Base-by-base conservation (phyloP, 2,329 filamentous ascomycete genomes). In the Dactylonectria estremocensis region DNA sequence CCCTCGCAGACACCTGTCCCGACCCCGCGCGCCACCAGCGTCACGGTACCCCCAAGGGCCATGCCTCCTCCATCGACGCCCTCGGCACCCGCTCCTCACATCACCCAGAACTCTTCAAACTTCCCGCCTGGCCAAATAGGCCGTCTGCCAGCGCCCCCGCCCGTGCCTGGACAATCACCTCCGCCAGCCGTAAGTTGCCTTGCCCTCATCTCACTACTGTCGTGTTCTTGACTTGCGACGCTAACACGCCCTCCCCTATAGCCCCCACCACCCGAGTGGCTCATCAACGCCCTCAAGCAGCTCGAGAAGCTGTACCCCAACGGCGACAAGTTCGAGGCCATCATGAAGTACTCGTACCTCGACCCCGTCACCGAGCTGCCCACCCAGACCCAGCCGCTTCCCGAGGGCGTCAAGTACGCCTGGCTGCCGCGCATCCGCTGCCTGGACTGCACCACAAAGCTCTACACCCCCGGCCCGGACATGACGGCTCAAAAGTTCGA, bases 391-490 rank as follows among this genome's bases (percentile, higher is more conserved):
- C 84, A 87, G 50, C 84, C 86, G 16, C 83, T 87, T 9, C 91
- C 88, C 61, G 84, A 87, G 68, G 89, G 92, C 69, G 85, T 94
- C 68, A 93, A 92, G 76, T 94, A 92, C 74, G 93, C 93, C 82
- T 98, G 92, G 81, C 86, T 97, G 56, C 96, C 96, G 9, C 88
- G 96, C 57, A 98, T 99, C 70, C 89, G 94, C 66, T 99, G 96
- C 80, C 89, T 92, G 53, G 96, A 99, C 80, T 98, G 96, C 79
- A 94, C 94, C 0, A 94, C 94, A 33, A 98, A 98, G 81, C 85
- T 97, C 11, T 99, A 99, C 81, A 97, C 95, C 0, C 94, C 95
- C 0, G 93, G 95, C 0, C 94, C 95, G 0, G 94, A 92, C 24
- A 92, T 89, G 79, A 95, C 94, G 2, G 93, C 95, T 5, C 91